Base-by-base conservation (phyloP, 1,139 yeast genomes). In the Hyphopichia fennica region DNA sequence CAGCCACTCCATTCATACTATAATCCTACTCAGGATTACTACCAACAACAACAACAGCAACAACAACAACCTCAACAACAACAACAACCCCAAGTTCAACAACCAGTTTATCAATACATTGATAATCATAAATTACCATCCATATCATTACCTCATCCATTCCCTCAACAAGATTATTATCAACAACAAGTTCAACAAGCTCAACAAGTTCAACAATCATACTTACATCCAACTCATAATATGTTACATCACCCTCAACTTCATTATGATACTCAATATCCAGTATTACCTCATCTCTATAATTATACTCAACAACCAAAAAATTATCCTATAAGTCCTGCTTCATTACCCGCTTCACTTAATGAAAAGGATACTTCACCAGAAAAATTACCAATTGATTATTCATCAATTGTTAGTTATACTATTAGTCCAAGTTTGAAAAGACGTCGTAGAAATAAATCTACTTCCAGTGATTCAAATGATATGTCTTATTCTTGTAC, bases 341-440 rank as follows among this genome's bases (percentile, higher is more conserved):
- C 45, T 7, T 45, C 50, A 3, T 22, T 47, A 27, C 53, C 53
- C 3, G 45, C 43, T 8, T 45, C 50, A 8, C 19, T 46, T 18
- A 38, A 19, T 22, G 45, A 27, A 33, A 43, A 14, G 14, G 36
- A 38, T n/a, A 8, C 19, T 11, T 25, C 28, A 25, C 28, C 28
- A 25, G 28, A 25, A 7, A 39, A 41, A 27, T 18, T 35, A 27
- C 27, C 54, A 18, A 68, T 70, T 29, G 74, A 71, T 46, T 70
- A 69, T 49, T 58, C 68, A 13, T 65, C 70, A 15, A 55, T 71
- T 14, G 71, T 70, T 3, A 60, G 63, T 35, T 68, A 62, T 44
- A 70, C 76, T 3, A 61, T 63, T 23, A 62, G 69, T 13, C 72
- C 75, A 0, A 56, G 66, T 30, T 54, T 67, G 25, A 67, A 67